Base-by-base conservation (phyloP, 1,284 basidiomycete species). In the Coniferiporia sulphurascens region DNA sequence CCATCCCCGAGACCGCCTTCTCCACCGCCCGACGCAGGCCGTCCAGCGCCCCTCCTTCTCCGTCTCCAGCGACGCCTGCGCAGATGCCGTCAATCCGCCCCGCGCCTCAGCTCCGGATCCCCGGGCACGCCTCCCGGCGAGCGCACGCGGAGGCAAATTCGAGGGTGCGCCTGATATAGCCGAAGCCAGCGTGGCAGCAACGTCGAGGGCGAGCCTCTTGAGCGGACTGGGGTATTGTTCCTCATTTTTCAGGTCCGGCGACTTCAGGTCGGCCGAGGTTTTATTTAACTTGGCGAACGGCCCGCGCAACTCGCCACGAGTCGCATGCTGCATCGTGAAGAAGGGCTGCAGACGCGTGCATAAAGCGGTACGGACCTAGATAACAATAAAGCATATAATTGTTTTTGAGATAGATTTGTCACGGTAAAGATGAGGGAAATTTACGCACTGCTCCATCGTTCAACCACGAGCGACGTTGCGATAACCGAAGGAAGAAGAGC, bases 281-380 rank as follows among this genome's bases (percentile, higher is more conserved):
- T 60, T 41, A 7, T 81, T 78, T 35, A 95, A 72, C 68, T 83
- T 89, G 51, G 75, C 71, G 72, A 84, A 95, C 10, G 93, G 93
- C 0, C 93, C 93, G 17, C 75, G 72, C 22, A 93, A 69, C 55
- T 76, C 76, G 5, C 93, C 93, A 50, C 82, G 83, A 36, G 75
- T 74, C 4, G 89, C 77, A 68, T 95, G 93, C 10, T 72, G 74
- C 55, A 94, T 78, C 65, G 78, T 77, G 73, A 95, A 96, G 73
- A 85, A 95, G 8, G 92, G 91, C 12, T 78, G 73, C 8, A 95
- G 75, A 27, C 86, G 82, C 21, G 82, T 75, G 58, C 76, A 76
- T 44, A 93, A 69, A 4, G 74, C 67, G 36, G 67, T 53, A 55
- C 76, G 64, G 19, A 72, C 75, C 84, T 85, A 58, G 50, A n/a